Conservation (phyloP, 371 early-diverging fungal species). For the Neoconidiobolus thromboides region DNA sequence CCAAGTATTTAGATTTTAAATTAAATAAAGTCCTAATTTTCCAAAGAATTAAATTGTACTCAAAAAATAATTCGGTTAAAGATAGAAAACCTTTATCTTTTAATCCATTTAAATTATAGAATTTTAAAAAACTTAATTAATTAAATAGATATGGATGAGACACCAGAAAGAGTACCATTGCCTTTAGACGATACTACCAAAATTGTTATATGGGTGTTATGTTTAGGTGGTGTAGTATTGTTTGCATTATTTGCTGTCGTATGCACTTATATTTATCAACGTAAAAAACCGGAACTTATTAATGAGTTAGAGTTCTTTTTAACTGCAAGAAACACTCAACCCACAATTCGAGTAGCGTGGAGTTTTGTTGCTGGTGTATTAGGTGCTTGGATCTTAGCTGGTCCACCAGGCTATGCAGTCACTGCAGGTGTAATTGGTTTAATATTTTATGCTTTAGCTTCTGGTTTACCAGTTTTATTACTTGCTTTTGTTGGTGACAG, state of each 20-base stretch:
- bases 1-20: no score
- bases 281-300: not conserved
- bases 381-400: constrained; percentile 19
- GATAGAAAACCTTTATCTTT: no score
- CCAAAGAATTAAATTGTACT: no score
- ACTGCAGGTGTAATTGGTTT: constrained; percentile 28
- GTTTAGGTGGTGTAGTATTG: not conserved
- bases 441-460: constrained; percentile 23
- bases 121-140: no score
- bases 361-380: constrained; percentile 12
- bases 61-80: no score
- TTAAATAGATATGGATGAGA: not conserved
- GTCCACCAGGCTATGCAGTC: constrained; percentile 17
- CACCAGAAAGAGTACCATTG: not conserved
- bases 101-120: no score
- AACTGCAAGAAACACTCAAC: constrained; percentile 16
- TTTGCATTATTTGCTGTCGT: constrained; percentile 1
- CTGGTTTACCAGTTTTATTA: constrained; percentile 28
- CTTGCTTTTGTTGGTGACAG: constrained; percentile 24
- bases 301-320: constrained; percentile 7
- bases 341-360: constrained; percentile 13
- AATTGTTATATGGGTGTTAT: not conserved
- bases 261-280: not conserved
- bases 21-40: no score
- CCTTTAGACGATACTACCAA: not conserved